These are phyloP conservation scores for Nigrospora sphaerica DNA, from an alignment of 2,329 filamentous ascomycete species.

Conservation along the genomic window DNA sequence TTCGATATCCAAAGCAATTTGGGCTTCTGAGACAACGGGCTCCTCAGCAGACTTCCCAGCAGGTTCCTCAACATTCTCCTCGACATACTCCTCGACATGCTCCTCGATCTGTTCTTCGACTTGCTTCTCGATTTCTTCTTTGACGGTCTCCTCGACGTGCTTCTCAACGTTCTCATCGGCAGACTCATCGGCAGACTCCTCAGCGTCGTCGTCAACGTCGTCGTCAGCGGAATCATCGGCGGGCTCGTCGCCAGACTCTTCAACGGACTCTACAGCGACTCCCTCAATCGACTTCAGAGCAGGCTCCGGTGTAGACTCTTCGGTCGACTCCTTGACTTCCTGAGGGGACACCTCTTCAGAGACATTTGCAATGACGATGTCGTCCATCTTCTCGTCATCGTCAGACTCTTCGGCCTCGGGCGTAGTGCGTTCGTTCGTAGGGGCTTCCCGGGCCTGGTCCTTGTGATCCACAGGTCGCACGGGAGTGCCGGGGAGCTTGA, in stretches of 20 bases:
- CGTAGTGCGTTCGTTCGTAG: background rate
- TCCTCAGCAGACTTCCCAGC: background rate
- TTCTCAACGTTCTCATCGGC: background rate
- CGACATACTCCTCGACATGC: background rate
- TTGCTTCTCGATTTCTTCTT: no score
- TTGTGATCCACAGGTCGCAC: slow-evolving; percentile 2
- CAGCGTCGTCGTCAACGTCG: slow-evolving; percentile 3
- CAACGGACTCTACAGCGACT: no score
- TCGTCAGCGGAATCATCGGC: background rate
- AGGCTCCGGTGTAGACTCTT: no score
- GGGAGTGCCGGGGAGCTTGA: slow-evolving; percentile 14
- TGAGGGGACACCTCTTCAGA: no score
- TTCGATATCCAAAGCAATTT: background rate
- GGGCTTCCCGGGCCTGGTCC: slow-evolving; percentile 2
- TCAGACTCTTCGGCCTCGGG: no score
- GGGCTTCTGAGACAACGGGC: background rate
- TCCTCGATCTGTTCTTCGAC: background rate
- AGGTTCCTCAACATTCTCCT: background rate
- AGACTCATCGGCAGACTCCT: slow-evolving; percentile 3
- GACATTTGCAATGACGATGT: no score
- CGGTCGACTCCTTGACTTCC: no score
- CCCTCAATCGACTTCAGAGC: no score
- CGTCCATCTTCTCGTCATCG: no score
- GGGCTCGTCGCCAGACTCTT: no score
- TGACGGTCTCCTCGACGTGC: no score